A percentile compares a stretch with the other conserved stretches of the same genome.
Conservation (phyloP, 129 eudicot species). For the Tagetes patula region DNA sequence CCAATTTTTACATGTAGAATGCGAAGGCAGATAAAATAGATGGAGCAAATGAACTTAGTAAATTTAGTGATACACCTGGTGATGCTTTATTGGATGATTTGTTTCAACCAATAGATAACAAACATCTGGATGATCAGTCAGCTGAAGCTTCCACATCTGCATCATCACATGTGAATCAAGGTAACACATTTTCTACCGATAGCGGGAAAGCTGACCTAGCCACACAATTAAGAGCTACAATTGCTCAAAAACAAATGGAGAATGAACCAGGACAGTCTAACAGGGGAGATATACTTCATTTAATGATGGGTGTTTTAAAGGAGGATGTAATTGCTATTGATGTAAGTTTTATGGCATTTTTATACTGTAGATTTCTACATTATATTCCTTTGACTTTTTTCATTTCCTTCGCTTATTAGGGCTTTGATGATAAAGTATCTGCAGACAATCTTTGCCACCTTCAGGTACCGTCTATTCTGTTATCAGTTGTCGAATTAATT, state of each 20-base stretch:
- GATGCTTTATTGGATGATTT: slow-evolving; percentile 96
- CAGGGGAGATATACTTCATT: slow-evolving; percentile 76
- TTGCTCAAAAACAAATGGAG: slow-evolving; percentile 91
- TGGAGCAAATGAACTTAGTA: slow-evolving; percentile 71
- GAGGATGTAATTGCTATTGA: slow-evolving; percentile 83
- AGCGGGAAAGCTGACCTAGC: slow-evolving; percentile 73
- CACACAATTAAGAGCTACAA: slow-evolving; percentile 76
- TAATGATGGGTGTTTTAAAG: slow-evolving; percentile 84
- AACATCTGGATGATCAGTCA: slow-evolving; percentile 41
- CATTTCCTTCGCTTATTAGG: slow-evolving; percentile 46
- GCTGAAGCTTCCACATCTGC: slow-evolving; percentile 82
- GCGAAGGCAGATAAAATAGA: slow-evolving; percentile 41
- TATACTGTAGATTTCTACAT: slow-evolving; percentile 24
- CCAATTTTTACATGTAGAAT: slow-evolving; percentile 12
- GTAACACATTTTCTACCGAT: slow-evolving; percentile 38
- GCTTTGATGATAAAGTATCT: slow-evolving; percentile 89
- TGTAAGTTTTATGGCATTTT: slow-evolving; percentile 37
- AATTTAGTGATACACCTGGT: slow-evolving; percentile 91
- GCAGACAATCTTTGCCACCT: slow-evolving; percentile 81
- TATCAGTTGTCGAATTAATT: slow-evolving; percentile 7
- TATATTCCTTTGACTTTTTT: slow-evolving; percentile 8
- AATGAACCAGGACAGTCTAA: slow-evolving; percentile 61
- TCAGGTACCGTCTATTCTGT: slow-evolving; percentile 51
- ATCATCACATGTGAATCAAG: slow-evolving; percentile 51
- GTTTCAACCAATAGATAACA: slow-evolving; percentile 68